Evolutionary conservation across 768 basidiomycete genomes (phyloP), one percentile per base, ranked within the genome.

Genomic region (Mycena crocata): DNA sequence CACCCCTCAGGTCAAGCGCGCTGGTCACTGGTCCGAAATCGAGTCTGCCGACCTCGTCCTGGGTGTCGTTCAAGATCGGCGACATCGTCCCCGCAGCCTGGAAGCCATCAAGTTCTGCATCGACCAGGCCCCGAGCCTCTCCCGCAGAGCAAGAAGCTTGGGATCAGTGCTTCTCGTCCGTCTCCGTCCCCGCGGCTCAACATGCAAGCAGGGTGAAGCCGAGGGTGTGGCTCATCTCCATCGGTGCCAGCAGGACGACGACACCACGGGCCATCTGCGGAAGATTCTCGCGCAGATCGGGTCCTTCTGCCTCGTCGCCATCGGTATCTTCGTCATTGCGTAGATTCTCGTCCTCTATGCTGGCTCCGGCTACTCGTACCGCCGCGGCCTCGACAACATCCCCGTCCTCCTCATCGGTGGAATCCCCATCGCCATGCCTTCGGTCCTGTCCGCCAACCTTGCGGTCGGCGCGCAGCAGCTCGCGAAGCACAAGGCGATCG

Each of bases 371-470:
- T n/a, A n/a, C n/a, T n/a, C n/a, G n/a, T n/a, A n/a, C n/a, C n/a
- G n/a, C n/a, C n/a, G n/a, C n/a, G n/a, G n/a, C n/a, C n/a, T n/a
- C n/a, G n/a, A n/a, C n/a, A n/a, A n/a, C n/a, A n/a, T n/a, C n/a
- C n/a, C n/a, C n/a, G n/a, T n/a, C n/a, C n/a, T n/a, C n/a, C n/a
- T n/a, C n/a, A n/a, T n/a, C n/a, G n/a, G n/a, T n/a, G n/a, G n/a
- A n/a, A n/a, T n/a, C 76, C 96, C 96, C 76, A 98, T 98, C 82
- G 96, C 96, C 78, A 98, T 98, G 96, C 96, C 96, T 72, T 98
- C 96, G 68, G 96, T 98, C 70, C 82, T 98, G 68, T 98, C 96
- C 65, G 96, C 98, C 83, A 98, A 96, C 23, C 94, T 98, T 77
- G 96, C 96, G 59, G 96, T 98, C 78, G 96, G 96, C 83, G 96